These are phyloP conservation scores for Schizochytrium sp. DNA, from an alignment of 108 stramenopile genomes.

Conservation along the genomic window DNA sequence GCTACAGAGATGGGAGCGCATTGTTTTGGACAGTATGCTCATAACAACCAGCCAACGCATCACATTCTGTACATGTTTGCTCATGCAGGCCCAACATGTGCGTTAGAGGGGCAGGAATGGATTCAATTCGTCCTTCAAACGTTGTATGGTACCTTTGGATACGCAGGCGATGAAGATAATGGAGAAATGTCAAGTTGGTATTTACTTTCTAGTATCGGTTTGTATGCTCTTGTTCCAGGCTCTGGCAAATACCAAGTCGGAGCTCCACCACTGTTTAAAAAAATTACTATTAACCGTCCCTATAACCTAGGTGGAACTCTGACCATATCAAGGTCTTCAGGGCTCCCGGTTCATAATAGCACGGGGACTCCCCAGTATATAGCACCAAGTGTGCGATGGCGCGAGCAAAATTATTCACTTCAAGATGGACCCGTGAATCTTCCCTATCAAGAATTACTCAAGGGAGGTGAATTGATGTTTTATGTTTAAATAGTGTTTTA, in stretches of 20 bases:
- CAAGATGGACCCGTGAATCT: too few species aligned
- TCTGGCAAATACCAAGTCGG: conserved; percentile 61
- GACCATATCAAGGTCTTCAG: neutral
- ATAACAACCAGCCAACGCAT: conserved; percentile 70
- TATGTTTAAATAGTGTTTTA: too few species aligned
- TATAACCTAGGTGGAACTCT: neutral
- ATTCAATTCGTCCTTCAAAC: conserved; percentile 13
- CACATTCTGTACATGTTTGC: conserved; percentile 66
- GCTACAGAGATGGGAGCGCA: conserved; percentile 68
- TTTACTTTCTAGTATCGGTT: conserved; percentile 60
- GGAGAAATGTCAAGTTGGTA: conserved; percentile 68
- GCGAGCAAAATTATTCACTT: too few species aligned
- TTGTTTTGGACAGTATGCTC: conserved; percentile 70
- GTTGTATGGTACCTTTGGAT: conserved; percentile 59
- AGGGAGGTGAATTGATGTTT: too few species aligned
- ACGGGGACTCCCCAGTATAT: too few species aligned
- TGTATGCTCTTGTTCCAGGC: conserved; percentile 62
- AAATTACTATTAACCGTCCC: neutral
- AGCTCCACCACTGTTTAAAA: conserved; percentile 56
- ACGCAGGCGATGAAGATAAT: conserved; percentile 71
- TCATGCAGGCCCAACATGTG: conserved; percentile 27
- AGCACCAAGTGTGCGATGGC: too few species aligned
- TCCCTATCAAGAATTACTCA: too few species aligned
- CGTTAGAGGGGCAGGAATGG: neutral
- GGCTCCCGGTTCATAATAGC: neutral